These are phyloP conservation scores for Austropuccinia psidii DNA, from an alignment of 1,284 basidiomycete species.

Conservation along the genomic window DNA sequence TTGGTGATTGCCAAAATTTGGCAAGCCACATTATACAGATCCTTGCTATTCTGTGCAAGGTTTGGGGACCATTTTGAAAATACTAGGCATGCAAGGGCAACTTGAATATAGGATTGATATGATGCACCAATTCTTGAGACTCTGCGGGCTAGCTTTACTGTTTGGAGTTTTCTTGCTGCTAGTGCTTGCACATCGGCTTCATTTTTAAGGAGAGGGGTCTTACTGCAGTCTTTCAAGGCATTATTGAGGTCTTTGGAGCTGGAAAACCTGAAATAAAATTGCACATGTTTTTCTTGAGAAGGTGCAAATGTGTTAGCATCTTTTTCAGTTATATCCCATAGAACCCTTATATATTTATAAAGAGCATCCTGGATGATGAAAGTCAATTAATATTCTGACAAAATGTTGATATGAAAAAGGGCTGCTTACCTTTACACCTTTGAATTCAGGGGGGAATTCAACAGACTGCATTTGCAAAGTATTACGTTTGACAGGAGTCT, in stretches of 20 bases:
- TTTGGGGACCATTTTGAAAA: constrained; percentile 10
- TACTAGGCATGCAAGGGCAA: neutral
- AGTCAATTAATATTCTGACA: no score
- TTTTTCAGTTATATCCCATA: neutral
- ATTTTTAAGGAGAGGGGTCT: no score
- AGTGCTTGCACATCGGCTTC: no score
- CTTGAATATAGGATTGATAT: neutral
- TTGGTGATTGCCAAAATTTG: no score
- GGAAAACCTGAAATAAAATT: no score
- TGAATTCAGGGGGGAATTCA: no score
- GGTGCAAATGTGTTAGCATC: neutral
- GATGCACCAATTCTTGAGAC: neutral
- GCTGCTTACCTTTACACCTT: no score
- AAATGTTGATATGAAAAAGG: no score
- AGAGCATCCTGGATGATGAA: neutral
- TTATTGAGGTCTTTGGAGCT: neutral
- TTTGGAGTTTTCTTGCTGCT: no score
- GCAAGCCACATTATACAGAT: neutral
- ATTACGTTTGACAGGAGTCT: no score
- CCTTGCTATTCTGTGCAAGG: neutral
- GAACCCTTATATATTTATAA: neutral
- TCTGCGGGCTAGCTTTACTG: neutral
- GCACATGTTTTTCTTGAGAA: no score
- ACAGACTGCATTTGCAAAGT: no score
- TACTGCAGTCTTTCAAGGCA: neutral